Evolutionary conservation across 139 green algal genomes (phyloP), one percentile per base, ranked within the genome.

Genomic region (Closterium sp.): DNA sequence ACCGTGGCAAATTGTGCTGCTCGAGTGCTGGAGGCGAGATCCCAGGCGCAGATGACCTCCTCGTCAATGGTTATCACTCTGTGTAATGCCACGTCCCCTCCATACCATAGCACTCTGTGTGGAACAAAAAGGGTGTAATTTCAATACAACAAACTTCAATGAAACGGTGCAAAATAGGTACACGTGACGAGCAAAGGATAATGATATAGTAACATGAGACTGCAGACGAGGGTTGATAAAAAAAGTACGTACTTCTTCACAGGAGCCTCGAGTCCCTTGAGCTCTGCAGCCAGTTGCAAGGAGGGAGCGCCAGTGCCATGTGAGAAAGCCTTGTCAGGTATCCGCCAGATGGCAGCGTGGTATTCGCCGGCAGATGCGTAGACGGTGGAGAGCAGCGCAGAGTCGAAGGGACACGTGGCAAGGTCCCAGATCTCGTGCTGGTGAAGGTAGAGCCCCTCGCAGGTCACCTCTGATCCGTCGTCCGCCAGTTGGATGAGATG

Each of bases 401-500:
- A 32, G 89, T 92, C 83, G 16, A 87, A 92, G 33, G 89, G 89
- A 33, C 89, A 92, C 32, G 89, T 31, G 36, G 89, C 89, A 34
- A 92, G 89, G 34, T 92, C 89, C 89, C 89, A 92, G 89, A 92
- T 92, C 89, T 92, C 89, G 30, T 92, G 89, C 9, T 64, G 89
- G 43, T 92, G 89, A 4, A 32, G 35, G 10, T 76, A 92, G 10
- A 92, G 30, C 28, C 89, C 89, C 84, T 92, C 89, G 23, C 89
- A 92, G 23, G 83, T 90, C 19, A 92, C 64, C 19, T 92, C 89
- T 31, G 34, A 87, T 7, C 83, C 64, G 64, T 90, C 86, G 38
- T 92, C 89, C 12, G 83, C 89, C 34, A 69, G 87, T 43, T 89
- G 89, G 31, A 92, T 92, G 30, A 89, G n/a, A 81, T 92, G 89